A percentile compares a stretch with the other conserved stretches of the same genome.
Conservation (phyloP, 1,284 basidiomycete species). For the Cutaneotrichosporon sp. region DNA sequence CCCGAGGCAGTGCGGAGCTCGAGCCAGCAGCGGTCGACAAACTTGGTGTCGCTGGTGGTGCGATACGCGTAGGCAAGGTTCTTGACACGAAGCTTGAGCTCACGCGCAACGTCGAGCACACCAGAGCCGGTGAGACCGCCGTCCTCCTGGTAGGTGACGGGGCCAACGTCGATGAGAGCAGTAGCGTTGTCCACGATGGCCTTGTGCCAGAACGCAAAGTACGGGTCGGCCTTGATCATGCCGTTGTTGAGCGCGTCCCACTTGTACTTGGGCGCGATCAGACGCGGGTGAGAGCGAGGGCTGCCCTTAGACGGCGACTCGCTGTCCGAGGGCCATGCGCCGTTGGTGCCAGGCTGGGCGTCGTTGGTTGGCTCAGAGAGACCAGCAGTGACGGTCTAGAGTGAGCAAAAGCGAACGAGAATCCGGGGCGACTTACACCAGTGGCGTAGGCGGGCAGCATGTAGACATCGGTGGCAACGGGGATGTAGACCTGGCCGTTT, state of each 20-base stretch:
- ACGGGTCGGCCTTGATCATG: conserved; percentile 77
- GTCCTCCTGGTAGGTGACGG: conserved; percentile 70
- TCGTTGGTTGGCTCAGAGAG: conserved; percentile 70
- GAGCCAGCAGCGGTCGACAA: conserved; percentile 74
- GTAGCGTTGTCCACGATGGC: conserved; percentile 91
- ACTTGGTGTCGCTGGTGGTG: conserved; percentile 78
- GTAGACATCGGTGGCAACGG: conserved; percentile 62
- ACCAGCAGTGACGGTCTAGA: conserved; percentile 71
- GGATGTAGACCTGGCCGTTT: conserved; percentile 38
- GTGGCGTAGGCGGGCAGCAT: conserved; percentile 83
- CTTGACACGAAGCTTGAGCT: conserved; percentile 86
- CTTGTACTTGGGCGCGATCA: conserved; percentile 87
- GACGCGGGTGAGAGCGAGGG: conserved; percentile 71
- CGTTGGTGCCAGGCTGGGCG: conserved; percentile 51
- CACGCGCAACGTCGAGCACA: conserved; percentile 85
- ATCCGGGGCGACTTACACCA: conserved; percentile 62
- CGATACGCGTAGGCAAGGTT: conserved; percentile 87
- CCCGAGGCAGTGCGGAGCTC: conserved; percentile 58
- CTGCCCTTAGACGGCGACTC: conserved; percentile 61
- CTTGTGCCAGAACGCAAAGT: conserved; percentile 81
- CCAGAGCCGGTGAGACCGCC: conserved; percentile 65
- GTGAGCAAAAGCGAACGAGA: conserved; percentile 16
- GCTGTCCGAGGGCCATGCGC: conserved; percentile 70
- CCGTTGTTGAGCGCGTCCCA: conserved; percentile 71
- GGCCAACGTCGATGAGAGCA: conserved; percentile 57